Base-by-base conservation (phyloP, 2,329 filamentous ascomycete species). In the Beauveria rudraprayagi region DNA sequence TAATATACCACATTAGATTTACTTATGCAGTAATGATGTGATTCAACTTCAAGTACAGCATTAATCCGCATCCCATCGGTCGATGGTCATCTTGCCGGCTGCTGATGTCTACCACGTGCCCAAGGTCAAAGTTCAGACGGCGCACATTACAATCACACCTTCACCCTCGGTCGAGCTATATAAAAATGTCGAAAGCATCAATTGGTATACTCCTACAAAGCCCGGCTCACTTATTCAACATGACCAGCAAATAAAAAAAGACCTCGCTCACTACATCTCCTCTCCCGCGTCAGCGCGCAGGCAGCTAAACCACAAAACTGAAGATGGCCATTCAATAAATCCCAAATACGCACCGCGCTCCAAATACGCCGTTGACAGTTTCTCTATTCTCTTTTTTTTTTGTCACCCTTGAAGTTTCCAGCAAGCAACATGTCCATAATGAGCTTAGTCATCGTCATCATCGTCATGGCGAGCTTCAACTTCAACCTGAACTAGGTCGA, bases 401-500 rank as follows among this genome's bases (percentile, higher is more conserved):
- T 41, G 4, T 3, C 28, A 10, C 37, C 50, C n/a, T 14, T 3
- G 1, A 8, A 17, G 10, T 37, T 17, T 9, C 8, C 28, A 26
- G 34, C 34, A 19, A 40, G 46, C 19, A 58, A 9, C 10, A 34
- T 37, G 2, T 34, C 8, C 8, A 28, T 11, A 5, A 41, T 24
- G 40, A 19, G 3, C 14, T 44, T 34, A 57, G 2, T 60, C 60
- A 0, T 62, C 56, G 2, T 56, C 37, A 8, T 61, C 62, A 30
- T 65, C 37, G 16, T 61, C 62, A 26, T 66, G 67, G 44, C 69
- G 66, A 40, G 67, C 66, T 9, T 72, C 70, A 37, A 61, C 63
- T 34, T 72, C 68, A 37, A 67, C 63, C 28, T 68, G 69, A 57
- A 77, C 73, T 37, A 76, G 66, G 56, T 77, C 73, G 56, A 77